Evolutionary conservation across 768 basidiomycete genomes (phyloP).

Genomic region (Mycena albidolilacea): DNA sequence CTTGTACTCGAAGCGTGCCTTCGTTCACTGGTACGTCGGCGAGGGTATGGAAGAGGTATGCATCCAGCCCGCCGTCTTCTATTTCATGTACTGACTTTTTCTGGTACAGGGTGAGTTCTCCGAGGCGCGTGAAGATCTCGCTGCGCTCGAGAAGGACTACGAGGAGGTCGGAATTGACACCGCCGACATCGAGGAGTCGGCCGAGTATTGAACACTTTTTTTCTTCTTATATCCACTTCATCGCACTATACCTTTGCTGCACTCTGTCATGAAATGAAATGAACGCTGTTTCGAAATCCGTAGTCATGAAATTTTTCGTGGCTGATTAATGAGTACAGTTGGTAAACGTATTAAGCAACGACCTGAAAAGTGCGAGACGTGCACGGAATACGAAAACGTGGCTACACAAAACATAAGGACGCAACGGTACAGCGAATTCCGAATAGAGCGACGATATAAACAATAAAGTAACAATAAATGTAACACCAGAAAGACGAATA

Average conservation of each 20-base stretch:
- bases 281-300: slow-evolving; percentile 10
- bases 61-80: not conserved
- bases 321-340: slow-evolving; percentile 16
- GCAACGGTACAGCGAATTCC: slow-evolving; percentile 35
- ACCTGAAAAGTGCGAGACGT: not conserved
- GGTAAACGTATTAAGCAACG: slow-evolving; percentile 11
- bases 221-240: slow-evolving; percentile 23
- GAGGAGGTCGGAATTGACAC: slow-evolving; percentile 83
- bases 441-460: slow-evolving; percentile 32
- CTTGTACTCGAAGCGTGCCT: slow-evolving; percentile 95
- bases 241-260: slow-evolving; percentile 31
- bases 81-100: not conserved
- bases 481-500: not conserved
- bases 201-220: slow-evolving; percentile 30
- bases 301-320: slow-evolving; percentile 11
- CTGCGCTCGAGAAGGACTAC: slow-evolving; percentile 99
- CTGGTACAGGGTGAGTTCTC: slow-evolving; percentile 91
- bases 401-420: slow-evolving; percentile 10
- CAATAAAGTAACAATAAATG: slow-evolving; percentile 38
- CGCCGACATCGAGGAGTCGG: slow-evolving; percentile 62
- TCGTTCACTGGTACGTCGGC: slow-evolving; percentile 90
- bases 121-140: slow-evolving; percentile 98
- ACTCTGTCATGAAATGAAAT: slow-evolving; percentile 15
- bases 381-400: slow-evolving; percentile 17
- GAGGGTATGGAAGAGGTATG: slow-evolving; percentile 81